Base-by-base conservation (phyloP, 2,329 filamentous ascomycete species). In the Penicillium sclerotiorum region DNA sequence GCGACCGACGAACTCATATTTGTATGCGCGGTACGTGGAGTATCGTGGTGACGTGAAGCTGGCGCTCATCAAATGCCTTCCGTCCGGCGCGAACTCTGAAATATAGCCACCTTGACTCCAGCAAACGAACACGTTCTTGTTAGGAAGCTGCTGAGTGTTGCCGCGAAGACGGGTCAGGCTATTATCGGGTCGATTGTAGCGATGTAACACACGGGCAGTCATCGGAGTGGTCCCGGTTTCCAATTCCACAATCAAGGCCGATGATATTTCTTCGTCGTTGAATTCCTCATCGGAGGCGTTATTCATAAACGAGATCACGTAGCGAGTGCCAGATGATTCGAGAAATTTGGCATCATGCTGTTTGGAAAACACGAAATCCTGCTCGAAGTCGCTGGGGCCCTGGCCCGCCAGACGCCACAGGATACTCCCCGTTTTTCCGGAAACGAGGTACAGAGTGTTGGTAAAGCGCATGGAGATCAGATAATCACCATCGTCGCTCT, bases 1-100 rank as follows among this genome's bases (percentile, higher is more conserved):
- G 8, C 62, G 60, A 13, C 71, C 69, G 1, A 56, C 62, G 45
- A 70, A 74, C 25, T 66, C 56, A 21, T 52, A 64, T 46, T 74
- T 74, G 59, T 70, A 74, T 8, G 67, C 61, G 3, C 72, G 70
- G 49, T 75, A 75, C 21, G 64, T 73, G 6, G 63, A 64, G 49
- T 65, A 69, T 8, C 64, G 63, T 1, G 45, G n/a, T 1, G 63
- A 64, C 8, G 52, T 57, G 51, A 72, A 74, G 18, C 49, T 55
- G 1, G 69, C 69, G 9, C 61, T 64, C 53, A 71, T 62, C 5
- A 69, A 42, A n/a, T 63, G 18, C 8, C 58, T 49, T 7, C 71
- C 70, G 7, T 68, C 56, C 0, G 54, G 42, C 0, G 62, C 57
- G 40, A 63, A 60, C 38, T 73, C 71, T 15, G 60, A 67, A 11